Base-by-base conservation (phyloP, 805 yeast genomes). In the Yarrowia keelungensis region DNA sequence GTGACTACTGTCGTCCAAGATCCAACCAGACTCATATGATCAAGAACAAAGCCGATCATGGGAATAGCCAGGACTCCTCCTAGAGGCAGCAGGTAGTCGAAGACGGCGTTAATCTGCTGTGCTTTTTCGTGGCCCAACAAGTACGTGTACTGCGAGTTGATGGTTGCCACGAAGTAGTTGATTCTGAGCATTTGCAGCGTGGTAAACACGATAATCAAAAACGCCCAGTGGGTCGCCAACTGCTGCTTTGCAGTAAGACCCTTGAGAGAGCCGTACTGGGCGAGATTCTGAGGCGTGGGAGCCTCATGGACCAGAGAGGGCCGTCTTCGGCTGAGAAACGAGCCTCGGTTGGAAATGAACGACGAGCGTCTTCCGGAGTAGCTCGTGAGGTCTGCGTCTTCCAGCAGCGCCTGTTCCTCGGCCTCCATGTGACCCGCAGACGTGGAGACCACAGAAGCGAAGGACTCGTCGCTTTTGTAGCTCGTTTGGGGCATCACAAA, bases 51-150 rank as follows among this genome's bases (percentile, higher is more conserved):
- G 0, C 98, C 98, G 70, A 92, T 90, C 73, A 92, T 86, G 9
- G 98, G 98, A 69, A 94, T 91, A 0, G 97, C 89, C 41, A 89
- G 71, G 12, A 93, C 79, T 32, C 98, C 98, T 35, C 98, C 98
- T 11, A 91, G 73, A 0, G 98, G 98, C 71, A 93, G 82, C 0
- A 95, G 93, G 67, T 90, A 74, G 76, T 94, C 98, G 74, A 93
- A 94, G 71, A 91, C 87, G 66, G 86, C 85, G 76, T 92, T 92
- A 62, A 91, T 78, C 12, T 74, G 73, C 35, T 82, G 76, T 0
- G 96, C 97, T 2, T 74, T 71, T 3, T 81, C 76, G 72, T 81
- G 81, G 12, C 85, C 85, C 68, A 92, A 82, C 70, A 92, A 83
- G 75, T 81, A 94, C 35, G 83, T 83, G 81, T 92, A 96, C 79